Evolutionary conservation across 2,329 filamentous ascomycete species (phyloP), one percentile per base, ranked within the genome.

Genomic region (Pseudocercospora musae): DNA sequence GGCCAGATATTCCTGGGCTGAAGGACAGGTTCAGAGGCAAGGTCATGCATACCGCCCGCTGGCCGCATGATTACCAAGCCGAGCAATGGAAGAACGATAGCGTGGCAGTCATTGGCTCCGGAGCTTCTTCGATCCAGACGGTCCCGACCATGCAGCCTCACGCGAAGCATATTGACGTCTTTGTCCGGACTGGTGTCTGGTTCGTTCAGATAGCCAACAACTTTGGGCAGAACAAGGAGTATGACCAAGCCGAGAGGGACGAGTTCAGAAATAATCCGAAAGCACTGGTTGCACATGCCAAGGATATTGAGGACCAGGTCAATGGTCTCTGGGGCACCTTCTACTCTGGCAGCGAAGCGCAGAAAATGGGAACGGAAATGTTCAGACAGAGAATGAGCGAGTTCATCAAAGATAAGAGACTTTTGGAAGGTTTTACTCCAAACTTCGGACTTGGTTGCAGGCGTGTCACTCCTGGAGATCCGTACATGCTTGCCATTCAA

Each of bases 401-500:
- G 62, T 78, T 76, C 57, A 81, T 85, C 69, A 82, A 81, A 63
- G 81, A 84, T 62, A 74, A 82, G 63, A 73, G 81, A 10, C 72
- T 84, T 23, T 69, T 82, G 2, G 70, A 82, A 58, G 80, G 80
- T 4, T 81, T 81, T 59, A 80, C 77, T 4, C 79, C 80, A 0
- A 79, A 76, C 15, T 82, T 79, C 23, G 77, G 76, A 11, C 64
- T 81, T 40, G 80, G 80, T 1, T 82, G 78, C 60, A 75, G 80
- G 10, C 67, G 79, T n/a, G 73, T 82, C 46, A 81, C 79, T 0
- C 80, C 80, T 0, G 81, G 81, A 2, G 80, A 82, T 66, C 80
- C 80, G 1, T 84, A 83, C 65, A 81, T 84, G 77, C 64, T 74
- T 48, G 81, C 81, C 0, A 79, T 83, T 49, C 79, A 82, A 62